These are phyloP conservation scores for Kuraishia floccosa DNA, from an alignment of 805 yeast genomes.

Conservation along the genomic window DNA sequence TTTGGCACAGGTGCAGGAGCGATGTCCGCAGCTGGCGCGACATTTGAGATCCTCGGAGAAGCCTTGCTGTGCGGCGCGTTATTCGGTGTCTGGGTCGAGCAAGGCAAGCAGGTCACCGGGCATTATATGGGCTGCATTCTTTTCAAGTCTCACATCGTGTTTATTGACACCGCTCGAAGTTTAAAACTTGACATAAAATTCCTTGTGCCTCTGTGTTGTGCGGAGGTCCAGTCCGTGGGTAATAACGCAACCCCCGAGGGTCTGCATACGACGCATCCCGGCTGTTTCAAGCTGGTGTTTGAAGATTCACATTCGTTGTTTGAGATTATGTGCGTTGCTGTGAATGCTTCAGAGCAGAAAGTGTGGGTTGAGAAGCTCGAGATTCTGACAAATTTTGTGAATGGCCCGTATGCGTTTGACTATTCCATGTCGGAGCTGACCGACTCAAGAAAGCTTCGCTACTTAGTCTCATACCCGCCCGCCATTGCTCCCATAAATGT, in stretches of 20 bases:
- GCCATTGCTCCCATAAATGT: slow-evolving; percentile 7
- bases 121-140: slow-evolving; percentile 24
- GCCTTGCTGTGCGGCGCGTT: slow-evolving; percentile 31
- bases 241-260: slow-evolving; percentile 17
- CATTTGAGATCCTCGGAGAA: slow-evolving; percentile 36
- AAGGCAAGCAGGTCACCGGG: slow-evolving; percentile 5
- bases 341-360: slow-evolving; percentile 19
- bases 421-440: slow-evolving; percentile 11
- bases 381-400: slow-evolving; percentile 15
- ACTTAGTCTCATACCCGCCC: slow-evolving; percentile 4
- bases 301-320: slow-evolving; percentile 27
- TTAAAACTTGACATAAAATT: slow-evolving; percentile 24
- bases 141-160: slow-evolving; percentile 39
- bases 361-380: slow-evolving; percentile 28
- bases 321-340: slow-evolving; percentile 30
- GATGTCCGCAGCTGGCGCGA: slow-evolving; percentile 8
- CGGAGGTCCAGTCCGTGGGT: slow-evolving; percentile 13
- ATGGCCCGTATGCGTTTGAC: slow-evolving; percentile 21
- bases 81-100: slow-evolving; percentile 24
- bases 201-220: slow-evolving; percentile 33
- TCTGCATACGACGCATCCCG: slow-evolving; percentile 18
- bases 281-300: slow-evolving; percentile 31
- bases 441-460: slow-evolving; percentile 5
- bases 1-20: too few relatives aligned
- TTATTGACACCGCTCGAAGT: slow-evolving; percentile 17